Base-by-base conservation (phyloP, 2,329 filamentous ascomycete species). In the Aspergillus cejpii region DNA sequence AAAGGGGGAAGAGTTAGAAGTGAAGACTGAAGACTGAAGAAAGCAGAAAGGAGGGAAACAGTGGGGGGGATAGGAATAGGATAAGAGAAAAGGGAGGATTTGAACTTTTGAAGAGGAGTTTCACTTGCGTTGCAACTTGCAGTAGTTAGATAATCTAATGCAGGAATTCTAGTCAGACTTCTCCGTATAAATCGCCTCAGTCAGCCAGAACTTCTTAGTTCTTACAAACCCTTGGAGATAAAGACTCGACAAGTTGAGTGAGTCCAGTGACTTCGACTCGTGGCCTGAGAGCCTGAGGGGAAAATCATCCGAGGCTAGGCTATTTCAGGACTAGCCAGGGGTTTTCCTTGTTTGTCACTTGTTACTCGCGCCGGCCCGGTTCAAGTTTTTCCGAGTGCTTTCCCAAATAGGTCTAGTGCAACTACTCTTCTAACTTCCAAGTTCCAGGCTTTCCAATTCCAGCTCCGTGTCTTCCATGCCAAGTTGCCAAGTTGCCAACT, bases 311-410 rank as follows among this genome's bases (percentile, higher is more conserved):
- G 11, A 27, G 26, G 33, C 39, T 44, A 46, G 21, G 2, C 43
- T 19, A 8, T 2, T 43, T 41, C n/a, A 3, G 37, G 44, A 15
- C 37, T 54, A 54, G 51, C 45, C 51, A 54, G 51, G 51, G 52
- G 49, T 41, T 11, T 23, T 19, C 10, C 24, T 11, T 23, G 23
- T 15, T 14, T 4, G 5, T 24, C 4, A 24, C 23, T 24, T 4
- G 8, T 8, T 24, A 24, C 4, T 4, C 23, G 8, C 23, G 23
- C 7, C 11, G n/a, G 15, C 5, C 31, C 10, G 17, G 14, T 12
- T 12, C 4, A 6, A 6, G 7, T 14, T 14, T 14, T 6, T 29
- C 27, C 27, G 27, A 14, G 5, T 11, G 17, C 31, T 20, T 34
- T 2, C 31, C 17, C 15, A 19, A 11, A 11, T 20, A 3, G 15